Base-by-base conservation (phyloP, 441 rosid genomes). In the Erodium chrysanthum region DNA sequence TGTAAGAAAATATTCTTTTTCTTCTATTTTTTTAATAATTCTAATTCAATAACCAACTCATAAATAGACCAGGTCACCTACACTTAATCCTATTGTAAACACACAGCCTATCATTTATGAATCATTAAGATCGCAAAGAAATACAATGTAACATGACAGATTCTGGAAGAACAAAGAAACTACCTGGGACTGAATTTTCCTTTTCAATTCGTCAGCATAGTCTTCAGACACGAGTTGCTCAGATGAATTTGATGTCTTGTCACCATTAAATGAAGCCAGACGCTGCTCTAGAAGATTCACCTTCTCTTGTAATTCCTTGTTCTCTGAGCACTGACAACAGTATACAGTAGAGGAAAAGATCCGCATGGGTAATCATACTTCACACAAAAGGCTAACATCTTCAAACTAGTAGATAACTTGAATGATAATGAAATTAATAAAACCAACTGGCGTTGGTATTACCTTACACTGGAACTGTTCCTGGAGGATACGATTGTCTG, bases 381-480 rank as follows among this genome's bases (percentile, higher is more conserved):
- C 35, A 59, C 67, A 17, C 11, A 50, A 11, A 44, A 46, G 42
- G 37, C 64, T 63, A 68, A 52, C 40, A 72, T 20, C 67, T 56
- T 44, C 65, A 63, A 33, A 15, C 52, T 69, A 68, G 65, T 56
- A 4, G 27, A 56, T 56, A 22, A 58, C 8, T 10, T 33, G 25
- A 56, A 48, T 42, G 25, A 4, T 15, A 54, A 50, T 18, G 0
- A 52, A n/a, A 35, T 5, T 15, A 48, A 67, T 33, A 29, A 48
- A 72, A 68, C 48, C 40, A 42, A 52, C 22, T 18, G 62, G 64
- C 31, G 66, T 12, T 66, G 66, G 22, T 7, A 60, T 31, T 9
- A 93, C 98, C 97, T 93, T 93, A 73, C 82, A 71, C 75, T 89
- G 96, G 75, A 93, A 75, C 73, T 93, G 98, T 70, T 93, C 98